phyloP scores from a whole-genome alignment of 2,329 filamentous ascomycete genomes.

The Paraphaeosphaeria minitans region DNA sequence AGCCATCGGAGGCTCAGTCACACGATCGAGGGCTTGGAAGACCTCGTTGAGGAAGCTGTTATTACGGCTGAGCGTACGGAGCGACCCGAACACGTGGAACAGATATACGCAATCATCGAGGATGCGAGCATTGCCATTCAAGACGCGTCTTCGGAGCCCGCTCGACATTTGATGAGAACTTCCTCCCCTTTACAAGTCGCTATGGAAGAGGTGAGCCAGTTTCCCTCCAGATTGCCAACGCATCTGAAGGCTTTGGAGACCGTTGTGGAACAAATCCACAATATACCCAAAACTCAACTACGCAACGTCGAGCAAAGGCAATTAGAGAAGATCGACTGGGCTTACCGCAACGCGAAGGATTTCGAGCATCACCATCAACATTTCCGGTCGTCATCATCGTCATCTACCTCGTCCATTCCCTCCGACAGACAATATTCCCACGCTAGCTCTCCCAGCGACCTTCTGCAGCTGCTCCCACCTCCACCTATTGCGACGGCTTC shows the following conservation, averaged over 20 bases:
- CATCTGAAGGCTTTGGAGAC: background rate
- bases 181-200: constrained; percentile 26
- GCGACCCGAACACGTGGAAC: constrained; percentile 39
- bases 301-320: constrained; percentile 18
- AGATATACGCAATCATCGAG: constrained; percentile 49
- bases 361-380: background rate
- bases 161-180: constrained; percentile 26
- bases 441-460: constrained; percentile 26
- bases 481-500: constrained; percentile 24
- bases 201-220: constrained; percentile 18
- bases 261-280: background rate
- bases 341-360: constrained; percentile 22
- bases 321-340: constrained; percentile 36
- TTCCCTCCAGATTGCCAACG: constrained; percentile 7
- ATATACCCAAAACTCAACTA: constrained; percentile 7
- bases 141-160: constrained; percentile 32
- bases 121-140: constrained; percentile 45
- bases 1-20: constrained; percentile 30
- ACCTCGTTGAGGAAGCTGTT: constrained; percentile 51
- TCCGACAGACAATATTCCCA: constrained; percentile 14
- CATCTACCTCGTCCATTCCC: constrained; percentile 20
- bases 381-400: constrained; percentile 1
- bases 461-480: constrained; percentile 27
- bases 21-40: constrained; percentile 48
- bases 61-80: constrained; percentile 42